Evolutionary conservation across 1,284 basidiomycete species (phyloP), one percentile per base, ranked within the genome.

Genomic region (Tilletia caries): DNA sequence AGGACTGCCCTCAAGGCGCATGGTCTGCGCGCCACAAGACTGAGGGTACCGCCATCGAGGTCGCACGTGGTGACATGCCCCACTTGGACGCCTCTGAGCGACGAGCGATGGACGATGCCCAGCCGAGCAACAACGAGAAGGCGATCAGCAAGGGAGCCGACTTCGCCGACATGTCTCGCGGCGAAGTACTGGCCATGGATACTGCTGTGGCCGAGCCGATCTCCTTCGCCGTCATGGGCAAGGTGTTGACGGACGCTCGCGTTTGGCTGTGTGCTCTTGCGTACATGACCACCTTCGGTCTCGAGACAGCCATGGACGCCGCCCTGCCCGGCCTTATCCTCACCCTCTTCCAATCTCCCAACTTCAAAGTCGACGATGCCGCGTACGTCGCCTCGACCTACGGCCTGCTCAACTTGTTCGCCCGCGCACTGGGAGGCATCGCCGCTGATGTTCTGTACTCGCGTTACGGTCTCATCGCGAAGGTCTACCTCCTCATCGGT

Each of bases 261-360:
- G 89, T 89, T 0, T 89, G 88, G 88, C 85, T 90, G 18, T 87
- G 88, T 1, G 82, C 87, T 1, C 76, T 89, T 13, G 86, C 85
- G 20, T 89, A 89, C 75, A 73, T 77, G 68, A 75, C 77, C 69
- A 74, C 76, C 25, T 89, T 89, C 71, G 89, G 89, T 0, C 86
- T 86, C 62, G 88, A 89, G 76, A 85, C 89, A 2, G 86, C 86
- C 1, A 85, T 90, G 48, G 87, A 90, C 71, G 86, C 87, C 10
- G 86, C 87, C 67, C 83, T 90, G 67, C 86, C 87, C 18, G 86
- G 85, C 69, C 83, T 88, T 25, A 79, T 89, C 33, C 86, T 85
- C 70, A 82, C 72, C 1, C 80, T 87, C 34, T 86, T 85, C 76
- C 67, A 72, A 33, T 70, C 67, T 29, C 73, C 75, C 2, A 75